These are phyloP conservation scores for Royoungia palumana DNA, from an alignment of 768 basidiomycete species.

Conservation along the genomic window DNA sequence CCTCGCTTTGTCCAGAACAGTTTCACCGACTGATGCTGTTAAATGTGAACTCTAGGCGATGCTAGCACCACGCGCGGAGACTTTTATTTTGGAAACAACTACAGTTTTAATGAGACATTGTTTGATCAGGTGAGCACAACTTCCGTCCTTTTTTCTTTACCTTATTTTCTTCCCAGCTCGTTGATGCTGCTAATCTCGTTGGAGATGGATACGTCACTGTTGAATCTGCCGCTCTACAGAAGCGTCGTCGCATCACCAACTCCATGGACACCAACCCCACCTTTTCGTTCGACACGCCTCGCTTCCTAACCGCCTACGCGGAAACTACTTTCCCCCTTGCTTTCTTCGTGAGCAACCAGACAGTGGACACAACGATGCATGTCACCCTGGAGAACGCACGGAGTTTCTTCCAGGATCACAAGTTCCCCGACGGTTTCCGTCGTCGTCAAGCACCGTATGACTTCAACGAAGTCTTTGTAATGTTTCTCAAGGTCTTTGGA, in stretches of 20 bases:
- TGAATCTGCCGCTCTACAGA: slow-evolving; percentile 22
- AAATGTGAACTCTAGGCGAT: slow-evolving; percentile 16
- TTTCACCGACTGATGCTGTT: no score
- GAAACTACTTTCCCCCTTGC: slow-evolving; percentile 25
- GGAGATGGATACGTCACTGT: slow-evolving; percentile 19
- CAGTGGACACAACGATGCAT: slow-evolving; percentile 12
- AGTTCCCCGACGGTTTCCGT: slow-evolving; percentile 16
- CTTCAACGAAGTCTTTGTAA: background rate
- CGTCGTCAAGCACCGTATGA: slow-evolving; percentile 20
- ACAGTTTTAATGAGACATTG: slow-evolving; percentile 24
- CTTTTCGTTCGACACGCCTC: slow-evolving; percentile 20
- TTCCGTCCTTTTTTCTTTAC: background rate
- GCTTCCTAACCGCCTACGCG: slow-evolving; percentile 19
- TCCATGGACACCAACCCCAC: slow-evolving; percentile 25
- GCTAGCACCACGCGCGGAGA: slow-evolving; percentile 24
- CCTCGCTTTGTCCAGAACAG: background rate
- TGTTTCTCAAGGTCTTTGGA: background rate
- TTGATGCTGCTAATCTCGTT: slow-evolving; percentile 14
- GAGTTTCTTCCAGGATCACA: slow-evolving; percentile 21
- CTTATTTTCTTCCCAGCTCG: slow-evolving; percentile 10
- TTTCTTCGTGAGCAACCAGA: slow-evolving; percentile 26
- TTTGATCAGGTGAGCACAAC: slow-evolving; percentile 13
- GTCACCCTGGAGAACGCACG: slow-evolving; percentile 12
- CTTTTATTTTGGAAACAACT: slow-evolving; percentile 26
- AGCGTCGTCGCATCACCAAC: slow-evolving; percentile 20